phyloP scores from a whole-genome alignment of 2,329 filamentous ascomycete genomes.

The Neopestalotiopsis rosae region DNA sequence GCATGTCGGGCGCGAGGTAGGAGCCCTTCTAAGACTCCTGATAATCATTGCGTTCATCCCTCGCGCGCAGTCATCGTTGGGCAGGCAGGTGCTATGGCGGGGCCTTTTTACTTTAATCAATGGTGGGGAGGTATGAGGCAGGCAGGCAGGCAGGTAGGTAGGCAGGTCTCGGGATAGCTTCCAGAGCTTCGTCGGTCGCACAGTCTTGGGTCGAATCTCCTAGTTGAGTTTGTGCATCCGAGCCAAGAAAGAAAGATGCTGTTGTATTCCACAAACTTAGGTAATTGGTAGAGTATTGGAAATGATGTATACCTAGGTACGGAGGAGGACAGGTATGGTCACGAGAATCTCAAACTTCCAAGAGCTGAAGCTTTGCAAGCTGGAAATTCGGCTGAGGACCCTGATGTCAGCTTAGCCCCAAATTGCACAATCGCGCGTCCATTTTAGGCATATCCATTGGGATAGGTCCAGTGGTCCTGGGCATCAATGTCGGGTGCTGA shows the following conservation, averaged over 20 bases:
- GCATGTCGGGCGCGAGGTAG: slow-evolving; percentile 19
- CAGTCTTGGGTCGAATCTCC: too few species aligned
- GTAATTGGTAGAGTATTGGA: too few species aligned
- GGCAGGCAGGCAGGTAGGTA: background rate
- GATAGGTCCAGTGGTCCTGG: background rate
- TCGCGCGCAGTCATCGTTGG: slow-evolving; percentile 15
- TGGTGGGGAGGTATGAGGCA: background rate
- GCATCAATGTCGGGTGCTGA: background rate
- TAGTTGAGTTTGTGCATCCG: too few species aligned
- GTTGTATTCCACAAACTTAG: too few species aligned
- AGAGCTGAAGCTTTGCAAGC: background rate
- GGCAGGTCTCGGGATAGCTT: background rate
- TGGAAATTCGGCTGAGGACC: background rate
- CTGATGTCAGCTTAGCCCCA: slow-evolving; percentile 13
- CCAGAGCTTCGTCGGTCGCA: too few species aligned
- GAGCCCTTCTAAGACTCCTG: slow-evolving; percentile 19
- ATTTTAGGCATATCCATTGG: background rate
- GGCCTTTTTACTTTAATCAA: background rate
- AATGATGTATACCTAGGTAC: too few species aligned
- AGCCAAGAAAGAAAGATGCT: too few species aligned
- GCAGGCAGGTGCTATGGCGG: background rate
- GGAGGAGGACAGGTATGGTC: background rate
- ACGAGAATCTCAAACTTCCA: background rate
- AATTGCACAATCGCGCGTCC: slow-evolving; percentile 13
- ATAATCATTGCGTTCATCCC: slow-evolving; percentile 20